A percentile compares a stretch with the other conserved stretches of the same genome.
phyloP scores from a whole-genome alignment of 345 rosid genomes.

The Psidium friedrichsthalianum region DNA sequence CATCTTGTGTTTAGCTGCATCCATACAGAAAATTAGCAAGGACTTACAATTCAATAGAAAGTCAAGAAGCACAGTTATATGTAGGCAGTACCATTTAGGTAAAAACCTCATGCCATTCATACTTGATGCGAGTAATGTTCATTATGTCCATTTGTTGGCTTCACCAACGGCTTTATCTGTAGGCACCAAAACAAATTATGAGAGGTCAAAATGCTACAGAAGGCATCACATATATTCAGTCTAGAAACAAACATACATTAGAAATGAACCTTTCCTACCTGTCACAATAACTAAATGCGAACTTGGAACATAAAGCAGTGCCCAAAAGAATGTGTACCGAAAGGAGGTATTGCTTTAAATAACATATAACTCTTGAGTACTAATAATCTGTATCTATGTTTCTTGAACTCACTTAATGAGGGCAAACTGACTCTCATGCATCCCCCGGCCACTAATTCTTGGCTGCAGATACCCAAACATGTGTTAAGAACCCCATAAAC shows the following conservation, averaged over 20 bases:
- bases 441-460: constrained; percentile 88
- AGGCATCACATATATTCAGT: not conserved
- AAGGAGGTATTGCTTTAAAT: constrained; percentile 2
- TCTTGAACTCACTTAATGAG: constrained; percentile 65
- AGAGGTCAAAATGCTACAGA: not conserved
- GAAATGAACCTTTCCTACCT: constrained; percentile 34
- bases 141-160: constrained; percentile 87
- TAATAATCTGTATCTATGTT: not conserved
- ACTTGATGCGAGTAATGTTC: constrained; percentile 48
- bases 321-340: constrained; percentile 88
- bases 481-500: not conserved
- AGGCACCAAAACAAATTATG: not conserved
- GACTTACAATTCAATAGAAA: constrained; percentile 1
- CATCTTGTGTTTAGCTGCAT: constrained; percentile 61
- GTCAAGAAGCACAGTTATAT: not conserved
- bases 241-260: not conserved
- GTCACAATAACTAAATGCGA: constrained; percentile 65
- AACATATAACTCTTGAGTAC: not conserved
- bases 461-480: constrained; percentile 49
- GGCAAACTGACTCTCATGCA: constrained; percentile 96
- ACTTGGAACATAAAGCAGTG: constrained; percentile 57
- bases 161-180: constrained; percentile 77
- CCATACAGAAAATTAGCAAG: constrained; percentile 3
- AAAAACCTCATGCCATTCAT: constrained; percentile 90
- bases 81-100: constrained; percentile 49